Evolutionary conservation across 768 basidiomycete genomes (phyloP).

Genomic region (Suillus decipiens): DNA sequence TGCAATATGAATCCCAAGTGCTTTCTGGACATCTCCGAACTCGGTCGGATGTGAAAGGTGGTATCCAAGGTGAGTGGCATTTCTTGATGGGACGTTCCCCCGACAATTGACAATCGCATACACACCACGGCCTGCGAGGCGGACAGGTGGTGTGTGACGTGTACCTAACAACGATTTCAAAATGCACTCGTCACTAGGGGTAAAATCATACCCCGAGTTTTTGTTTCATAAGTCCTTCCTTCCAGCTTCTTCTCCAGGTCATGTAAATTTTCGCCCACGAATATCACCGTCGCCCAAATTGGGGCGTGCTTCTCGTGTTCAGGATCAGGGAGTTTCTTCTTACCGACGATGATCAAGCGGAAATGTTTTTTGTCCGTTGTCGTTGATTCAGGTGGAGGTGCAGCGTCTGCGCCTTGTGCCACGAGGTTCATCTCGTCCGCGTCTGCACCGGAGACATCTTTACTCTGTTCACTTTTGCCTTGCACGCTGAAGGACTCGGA

Average conservation of each 20-base stretch:
- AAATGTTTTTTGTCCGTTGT: conserved; percentile 44
- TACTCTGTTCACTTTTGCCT: conserved; percentile 17
- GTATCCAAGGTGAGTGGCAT: conserved; percentile 59
- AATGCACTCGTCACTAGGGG: not conserved
- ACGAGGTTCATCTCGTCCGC: conserved; percentile 45
- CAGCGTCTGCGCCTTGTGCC: conserved; percentile 47
- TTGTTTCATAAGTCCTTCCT: conserved; percentile 57
- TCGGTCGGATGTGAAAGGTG: conserved; percentile 54
- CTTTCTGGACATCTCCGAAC: conserved; percentile 55
- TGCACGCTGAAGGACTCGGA: conserved; percentile 40
- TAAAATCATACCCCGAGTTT: conserved; percentile 49
- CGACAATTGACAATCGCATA: conserved; percentile 60
- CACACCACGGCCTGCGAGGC: conserved; percentile 57
- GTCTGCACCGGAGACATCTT: conserved; percentile 3
- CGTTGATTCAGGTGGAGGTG: conserved; percentile 41
- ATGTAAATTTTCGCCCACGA: conserved; percentile 52
- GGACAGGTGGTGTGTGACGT: conserved; percentile 51
- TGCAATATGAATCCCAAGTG: conserved; percentile 52
- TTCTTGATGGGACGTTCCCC: conserved; percentile 42
- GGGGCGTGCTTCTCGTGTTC: conserved; percentile 45
- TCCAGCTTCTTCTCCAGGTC: conserved; percentile 50
- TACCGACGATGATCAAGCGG: conserved; percentile 55
- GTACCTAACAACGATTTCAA: conserved; percentile 36
- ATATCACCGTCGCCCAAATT: conserved; percentile 55
- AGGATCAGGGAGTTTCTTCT: conserved; percentile 58